A percentile compares a stretch with the other conserved stretches of the same genome.
Conservation (phyloP, 164 flowering plant species). For the Euptelea pleiosperma region DNA sequence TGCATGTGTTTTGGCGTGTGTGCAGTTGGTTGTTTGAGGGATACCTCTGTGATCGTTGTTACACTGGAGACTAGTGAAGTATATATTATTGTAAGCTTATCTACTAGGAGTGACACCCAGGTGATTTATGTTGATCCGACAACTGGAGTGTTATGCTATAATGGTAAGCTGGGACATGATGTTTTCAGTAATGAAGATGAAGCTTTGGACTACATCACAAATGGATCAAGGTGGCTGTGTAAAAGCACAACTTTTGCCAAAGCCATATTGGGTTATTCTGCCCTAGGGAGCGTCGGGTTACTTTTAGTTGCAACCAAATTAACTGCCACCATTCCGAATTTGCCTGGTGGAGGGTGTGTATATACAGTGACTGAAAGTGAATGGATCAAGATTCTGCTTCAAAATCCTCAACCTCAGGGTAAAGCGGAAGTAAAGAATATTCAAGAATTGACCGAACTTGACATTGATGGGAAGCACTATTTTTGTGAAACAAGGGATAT, state of each 20-base stretch:
- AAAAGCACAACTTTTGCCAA: constrained; percentile 53
- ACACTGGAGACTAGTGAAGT: constrained; percentile 77
- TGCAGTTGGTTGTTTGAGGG: constrained; percentile 54
- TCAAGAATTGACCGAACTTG: constrained; percentile 78
- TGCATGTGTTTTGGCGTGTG: background rate
- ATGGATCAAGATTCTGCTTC: constrained; percentile 84
- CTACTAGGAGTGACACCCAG: constrained; percentile 70
- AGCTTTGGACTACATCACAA: constrained; percentile 65
- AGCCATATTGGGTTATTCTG: constrained; percentile 86
- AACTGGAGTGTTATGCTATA: constrained; percentile 68
- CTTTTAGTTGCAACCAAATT: constrained; percentile 89
- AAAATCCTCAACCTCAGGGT: constrained; percentile 75
- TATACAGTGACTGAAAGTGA: constrained; percentile 80
- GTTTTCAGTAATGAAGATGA: constrained; percentile 64
- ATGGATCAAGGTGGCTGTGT: constrained; percentile 71
- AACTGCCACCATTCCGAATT: constrained; percentile 53
- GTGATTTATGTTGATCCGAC: constrained; percentile 92
- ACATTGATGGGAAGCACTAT: constrained; percentile 96
- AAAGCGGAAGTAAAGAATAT: constrained; percentile 85
- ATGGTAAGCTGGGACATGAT: constrained; percentile 65
- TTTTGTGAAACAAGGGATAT: constrained; percentile 94
- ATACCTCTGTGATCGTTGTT: constrained; percentile 69
- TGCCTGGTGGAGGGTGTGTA: constrained; percentile 94
- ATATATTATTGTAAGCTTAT: constrained; percentile 69
- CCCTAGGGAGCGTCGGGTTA: constrained; percentile 72